Evolutionary conservation across 2,329 filamentous ascomycete genomes (phyloP), one percentile per base, ranked within the genome.

Genomic region (Apiospora phragmitis): DNA sequence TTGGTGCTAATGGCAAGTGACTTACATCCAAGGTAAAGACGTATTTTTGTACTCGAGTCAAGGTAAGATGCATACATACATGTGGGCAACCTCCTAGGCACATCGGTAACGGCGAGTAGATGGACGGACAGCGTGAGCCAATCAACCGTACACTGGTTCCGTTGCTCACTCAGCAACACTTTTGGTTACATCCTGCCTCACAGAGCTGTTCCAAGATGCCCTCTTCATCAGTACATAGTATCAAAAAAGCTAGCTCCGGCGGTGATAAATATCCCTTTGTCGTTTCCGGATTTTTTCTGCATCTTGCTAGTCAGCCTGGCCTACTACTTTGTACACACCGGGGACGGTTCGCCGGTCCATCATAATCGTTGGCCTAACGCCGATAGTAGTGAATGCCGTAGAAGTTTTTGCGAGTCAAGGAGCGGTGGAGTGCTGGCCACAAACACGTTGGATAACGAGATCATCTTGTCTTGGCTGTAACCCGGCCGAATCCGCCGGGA

Each of bases 381-480:
- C 55, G 55, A 62, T 62, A 62, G 38, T 38, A n/a, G 55, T n/a
- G 55, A 62, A 12, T 4, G 5, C 26, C 26, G 55, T 62, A 26
- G 55, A 38, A 62, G 55, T 38, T 62, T 62, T 62, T 35, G 55
- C 55, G 55, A 62, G 55, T 62, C 55, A 62, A 62, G 55, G 55
- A 62, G 55, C 32, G 55, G 55, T 62, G 55, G 55, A 38, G 55
- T 38, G 55, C 9, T 38, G 18, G 55, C 32, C 32, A 24, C 29
- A 38, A 14, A 62, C 29, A 62, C 55, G 55, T 35, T 59, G 21
- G 18, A 62, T 11, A 62, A 38, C 32, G 18, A 62, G 29, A 62
- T 62, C 55, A 62, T 62, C 55, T 62, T 62, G 55, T 62, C 55
- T 62, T 62, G 55, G 55, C 55, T 62, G 29, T 62, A 38, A 38